These are phyloP conservation scores for Pleurotus salmoneostramineus DNA, from an alignment of 768 basidiomycete genomes.

Conservation along the genomic window DNA sequence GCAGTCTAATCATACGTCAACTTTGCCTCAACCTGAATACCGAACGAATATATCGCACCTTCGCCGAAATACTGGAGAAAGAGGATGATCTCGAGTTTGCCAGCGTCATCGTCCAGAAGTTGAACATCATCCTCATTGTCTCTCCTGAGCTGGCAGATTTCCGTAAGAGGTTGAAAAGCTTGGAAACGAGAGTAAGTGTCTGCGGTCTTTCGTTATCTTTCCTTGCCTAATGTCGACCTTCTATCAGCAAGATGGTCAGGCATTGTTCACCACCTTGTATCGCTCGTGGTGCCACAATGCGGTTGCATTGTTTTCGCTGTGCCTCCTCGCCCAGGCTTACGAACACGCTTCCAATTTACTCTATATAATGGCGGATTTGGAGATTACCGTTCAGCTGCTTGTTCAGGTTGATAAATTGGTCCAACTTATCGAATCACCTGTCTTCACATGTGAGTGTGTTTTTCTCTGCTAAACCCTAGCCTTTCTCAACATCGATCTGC, in stretches of 20 bases:
- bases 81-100: conserved; percentile 99
- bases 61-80: conserved; percentile 96
- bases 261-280: conserved; percentile 89
- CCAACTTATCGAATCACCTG: conserved; percentile 95
- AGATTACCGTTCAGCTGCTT: conserved; percentile 91
- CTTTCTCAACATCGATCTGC: conserved; percentile 3
- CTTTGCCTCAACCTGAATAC: conserved; percentile 92
- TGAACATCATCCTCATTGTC: conserved; percentile 95
- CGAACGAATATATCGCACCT: conserved; percentile 91
- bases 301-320: conserved; percentile 93
- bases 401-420: conserved; percentile 98
- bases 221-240: not conserved
- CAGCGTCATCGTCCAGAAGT: conserved; percentile 94
- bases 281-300: conserved; percentile 99
- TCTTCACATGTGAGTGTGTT: conserved; percentile 81
- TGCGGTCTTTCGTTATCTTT: not conserved
- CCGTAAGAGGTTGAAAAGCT: conserved; percentile 84
- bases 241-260: conserved; percentile 90
- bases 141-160: conserved; percentile 96
- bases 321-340: conserved; percentile 95
- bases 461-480: not conserved
- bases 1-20: conserved; percentile 94
- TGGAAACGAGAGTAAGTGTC: conserved; percentile 80
- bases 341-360: conserved; percentile 97
- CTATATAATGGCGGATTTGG: conserved; percentile 97